These are phyloP conservation scores for Cladosporium colombiae DNA, from an alignment of 2,329 filamentous ascomycete genomes.

Conservation along the genomic window DNA sequence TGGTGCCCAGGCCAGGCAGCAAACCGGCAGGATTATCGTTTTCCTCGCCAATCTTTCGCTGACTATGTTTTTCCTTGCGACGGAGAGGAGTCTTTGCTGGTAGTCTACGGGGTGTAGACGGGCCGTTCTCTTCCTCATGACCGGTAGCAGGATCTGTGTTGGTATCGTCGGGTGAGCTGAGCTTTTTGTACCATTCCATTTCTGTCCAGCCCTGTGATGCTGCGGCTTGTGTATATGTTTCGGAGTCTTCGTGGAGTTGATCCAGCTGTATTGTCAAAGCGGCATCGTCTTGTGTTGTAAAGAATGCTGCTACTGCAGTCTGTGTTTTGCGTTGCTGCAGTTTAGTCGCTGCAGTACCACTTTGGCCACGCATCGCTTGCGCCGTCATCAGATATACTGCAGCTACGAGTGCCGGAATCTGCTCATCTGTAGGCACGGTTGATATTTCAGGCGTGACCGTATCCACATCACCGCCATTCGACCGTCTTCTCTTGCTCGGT, in stretches of 20 bases:
- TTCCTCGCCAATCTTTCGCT: conserved; percentile 24
- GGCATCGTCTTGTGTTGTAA: conserved; percentile 32
- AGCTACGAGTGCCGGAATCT: background rate
- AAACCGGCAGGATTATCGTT: conserved; percentile 33
- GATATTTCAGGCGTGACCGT: background rate
- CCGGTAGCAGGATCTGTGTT: conserved; percentile 22
- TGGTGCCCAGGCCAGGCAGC: conserved; percentile 58
- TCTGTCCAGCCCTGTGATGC: conserved; percentile 19
- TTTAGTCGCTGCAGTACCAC: background rate
- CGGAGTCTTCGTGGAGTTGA: conserved; percentile 25
- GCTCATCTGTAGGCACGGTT: background rate
- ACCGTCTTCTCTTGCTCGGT: conserved; percentile 7
- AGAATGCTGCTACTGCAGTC: background rate
- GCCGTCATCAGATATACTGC: background rate
- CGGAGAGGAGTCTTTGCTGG: conserved; percentile 38
- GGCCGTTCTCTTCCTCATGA: background rate
- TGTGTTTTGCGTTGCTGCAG: background rate
- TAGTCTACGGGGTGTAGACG: conserved; percentile 21
- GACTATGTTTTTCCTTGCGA: conserved; percentile 38
- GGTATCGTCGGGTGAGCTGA: background rate
- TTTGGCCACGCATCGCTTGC: background rate
- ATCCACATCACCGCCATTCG: background rate
- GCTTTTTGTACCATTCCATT: conserved; percentile 23
- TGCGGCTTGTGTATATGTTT: conserved; percentile 25
- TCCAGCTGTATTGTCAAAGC: background rate